phyloP scores from a whole-genome alignment of 1,284 basidiomycete species.

The Erythrobasidium hasegawianum region DNA sequence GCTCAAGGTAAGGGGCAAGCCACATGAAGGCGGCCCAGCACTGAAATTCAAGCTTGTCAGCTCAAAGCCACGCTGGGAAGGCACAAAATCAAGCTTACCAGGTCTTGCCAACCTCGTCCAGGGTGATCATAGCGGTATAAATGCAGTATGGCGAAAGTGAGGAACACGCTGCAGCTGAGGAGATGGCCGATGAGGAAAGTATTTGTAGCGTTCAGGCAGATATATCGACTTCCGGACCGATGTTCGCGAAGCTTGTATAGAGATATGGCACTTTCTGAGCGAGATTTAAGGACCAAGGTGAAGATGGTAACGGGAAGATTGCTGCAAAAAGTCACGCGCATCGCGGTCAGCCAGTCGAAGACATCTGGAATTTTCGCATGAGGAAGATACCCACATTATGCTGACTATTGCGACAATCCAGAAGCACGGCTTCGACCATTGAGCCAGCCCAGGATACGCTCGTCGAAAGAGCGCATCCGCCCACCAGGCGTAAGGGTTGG shows the following conservation, averaged over 20 bases:
- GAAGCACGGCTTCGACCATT: slow-evolving; percentile 29
- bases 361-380: neutral
- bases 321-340: slow-evolving; percentile 4
- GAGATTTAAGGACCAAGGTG: neutral
- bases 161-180: slow-evolving; percentile 8
- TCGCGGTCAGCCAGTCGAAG: neutral
- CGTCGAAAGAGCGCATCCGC: neutral
- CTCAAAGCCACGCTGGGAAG: too few species aligned
- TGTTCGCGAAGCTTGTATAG: slow-evolving; percentile 34
- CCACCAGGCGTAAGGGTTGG: slow-evolving; percentile 21
- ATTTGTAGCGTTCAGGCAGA: slow-evolving; percentile 26
- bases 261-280: slow-evolving; percentile 1
- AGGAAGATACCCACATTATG: slow-evolving; percentile 13
- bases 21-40: neutral
- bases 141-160: slow-evolving; percentile 2
- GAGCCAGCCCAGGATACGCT: neutral
- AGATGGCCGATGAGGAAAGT: slow-evolving; percentile 22
- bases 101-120: slow-evolving; percentile 12
- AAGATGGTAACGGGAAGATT: slow-evolving; percentile 6
- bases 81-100: too few species aligned
- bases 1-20: slow-evolving; percentile 11
- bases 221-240: slow-evolving; percentile 22
- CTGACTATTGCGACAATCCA: slow-evolving; percentile 11
- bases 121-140: slow-evolving; percentile 8
- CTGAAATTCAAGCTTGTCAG: too few species aligned